Conservation (phyloP, 73 alveolate species). For the Paramecium bursaria region DNA sequence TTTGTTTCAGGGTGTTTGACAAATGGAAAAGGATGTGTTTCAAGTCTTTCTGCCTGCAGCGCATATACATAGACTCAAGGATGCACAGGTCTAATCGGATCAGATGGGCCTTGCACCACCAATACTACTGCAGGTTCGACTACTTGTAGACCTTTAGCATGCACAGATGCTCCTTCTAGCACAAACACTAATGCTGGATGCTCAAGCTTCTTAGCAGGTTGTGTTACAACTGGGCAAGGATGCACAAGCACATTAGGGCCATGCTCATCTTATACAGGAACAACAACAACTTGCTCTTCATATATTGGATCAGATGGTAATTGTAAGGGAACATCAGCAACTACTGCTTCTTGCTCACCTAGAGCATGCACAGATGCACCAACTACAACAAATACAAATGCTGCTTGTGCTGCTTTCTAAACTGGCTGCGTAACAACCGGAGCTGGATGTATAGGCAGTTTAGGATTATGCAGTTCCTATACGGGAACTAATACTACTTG, state of each 20-base stretch:
- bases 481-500: constrained; percentile 29
- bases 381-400: constrained; percentile 7
- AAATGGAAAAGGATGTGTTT: constrained; percentile 33
- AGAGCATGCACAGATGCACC: constrained; percentile 43
- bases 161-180: constrained; percentile 26
- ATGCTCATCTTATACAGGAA: constrained; percentile 14
- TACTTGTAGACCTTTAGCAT: background rate
- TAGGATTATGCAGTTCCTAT: constrained; percentile 1
- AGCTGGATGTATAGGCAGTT: background rate
- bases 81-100: background rate
- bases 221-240: background rate
- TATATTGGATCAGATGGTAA: constrained; percentile 49
- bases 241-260: background rate
- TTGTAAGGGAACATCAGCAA: constrained; percentile 40
- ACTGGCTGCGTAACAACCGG: constrained; percentile 51
- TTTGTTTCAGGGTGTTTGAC: constrained; percentile 54
- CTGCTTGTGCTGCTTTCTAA: constrained; percentile 8
- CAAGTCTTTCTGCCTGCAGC: no score
- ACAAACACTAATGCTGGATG: constrained; percentile 39
- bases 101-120: background rate
- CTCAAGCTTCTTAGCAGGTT: background rate
- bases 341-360: constrained; percentile 14
- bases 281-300: background rate
- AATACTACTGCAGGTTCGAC: background rate
- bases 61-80: no score